Conservation (phyloP, 202 grass and related monocot genomes). For the Panicum hallii region DNA sequence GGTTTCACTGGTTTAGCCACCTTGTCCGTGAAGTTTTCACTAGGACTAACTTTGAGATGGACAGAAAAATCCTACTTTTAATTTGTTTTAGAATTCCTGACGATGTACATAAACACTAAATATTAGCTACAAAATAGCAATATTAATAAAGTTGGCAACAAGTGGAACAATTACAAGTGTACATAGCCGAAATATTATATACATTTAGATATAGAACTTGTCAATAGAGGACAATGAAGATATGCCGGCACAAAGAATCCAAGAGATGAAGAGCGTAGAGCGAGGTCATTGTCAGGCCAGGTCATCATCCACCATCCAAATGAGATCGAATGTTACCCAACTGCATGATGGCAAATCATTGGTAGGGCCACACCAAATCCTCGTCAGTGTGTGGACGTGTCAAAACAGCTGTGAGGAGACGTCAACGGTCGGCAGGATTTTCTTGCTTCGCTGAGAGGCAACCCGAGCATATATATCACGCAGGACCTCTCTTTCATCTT, state of each 20-base stretch:
- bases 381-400: constrained; percentile 23
- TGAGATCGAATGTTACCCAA: constrained; percentile 30
- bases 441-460: constrained; percentile 42
- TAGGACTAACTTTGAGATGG: background rate
- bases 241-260: constrained; percentile 19
- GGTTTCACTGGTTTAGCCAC: background rate
- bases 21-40: background rate
- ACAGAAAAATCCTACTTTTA: background rate
- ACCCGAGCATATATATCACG: background rate
- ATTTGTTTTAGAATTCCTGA: background rate
- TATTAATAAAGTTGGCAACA: background rate
- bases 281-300: background rate
- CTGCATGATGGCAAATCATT: constrained; percentile 37
- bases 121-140: background rate
- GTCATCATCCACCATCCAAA: constrained; percentile 29
- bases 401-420: background rate
- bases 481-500: background rate
- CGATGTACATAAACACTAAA: background rate
- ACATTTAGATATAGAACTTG: background rate
- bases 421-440: constrained; percentile 25
- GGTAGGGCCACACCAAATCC: constrained; percentile 20
- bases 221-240: background rate
- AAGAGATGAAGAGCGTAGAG: background rate
- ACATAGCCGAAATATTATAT: background rate
- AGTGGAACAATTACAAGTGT: too few species aligned